Evolutionary conservation across 805 yeast species (phyloP).

Genomic region (Kazachstania kunashirensis): DNA sequence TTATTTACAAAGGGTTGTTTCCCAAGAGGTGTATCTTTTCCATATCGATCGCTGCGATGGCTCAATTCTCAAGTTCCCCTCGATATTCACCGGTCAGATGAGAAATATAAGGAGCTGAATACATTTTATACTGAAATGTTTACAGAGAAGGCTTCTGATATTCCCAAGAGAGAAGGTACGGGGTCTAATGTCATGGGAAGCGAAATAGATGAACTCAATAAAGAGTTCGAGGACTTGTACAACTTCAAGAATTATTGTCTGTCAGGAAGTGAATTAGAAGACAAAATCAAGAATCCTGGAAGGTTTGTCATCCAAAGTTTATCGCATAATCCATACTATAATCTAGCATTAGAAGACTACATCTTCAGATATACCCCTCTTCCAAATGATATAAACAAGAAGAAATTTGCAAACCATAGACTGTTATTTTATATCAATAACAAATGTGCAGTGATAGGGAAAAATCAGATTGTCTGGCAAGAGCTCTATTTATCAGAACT

Average conservation of each 20-base stretch:
- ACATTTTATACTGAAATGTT: conserved; percentile 31
- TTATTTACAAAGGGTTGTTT: no score
- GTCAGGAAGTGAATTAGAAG: conserved; percentile 15
- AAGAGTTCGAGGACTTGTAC: conserved; percentile 26
- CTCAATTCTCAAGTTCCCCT: conserved; percentile 11
- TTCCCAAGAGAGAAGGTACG: neutral
- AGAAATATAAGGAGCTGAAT: conserved; percentile 28
- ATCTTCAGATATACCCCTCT: conserved; percentile 57
- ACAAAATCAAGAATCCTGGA: conserved; percentile 34
- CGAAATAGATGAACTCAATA: conserved; percentile 30
- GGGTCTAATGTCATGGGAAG: neutral
- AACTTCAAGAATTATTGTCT: conserved; percentile 10
- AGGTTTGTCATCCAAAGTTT: conserved; percentile 44
- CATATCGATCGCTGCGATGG: no score
- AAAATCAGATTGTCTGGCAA: conserved; percentile 91
- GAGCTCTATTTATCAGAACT: conserved; percentile 62
- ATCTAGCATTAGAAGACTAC: conserved; percentile 75
- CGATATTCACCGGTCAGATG: conserved; percentile 14
- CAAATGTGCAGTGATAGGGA: conserved; percentile 89
- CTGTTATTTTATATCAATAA: conserved; percentile 65
- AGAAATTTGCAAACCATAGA: conserved; percentile 32
- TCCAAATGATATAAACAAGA: conserved; percentile 5
- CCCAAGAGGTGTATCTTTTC: no score
- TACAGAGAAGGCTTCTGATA: conserved; percentile 8
- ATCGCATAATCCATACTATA: conserved; percentile 56